Evolutionary conservation across 176 grass and related monocot genomes (phyloP).

Genomic region (Aegilops bicornis): DNA sequence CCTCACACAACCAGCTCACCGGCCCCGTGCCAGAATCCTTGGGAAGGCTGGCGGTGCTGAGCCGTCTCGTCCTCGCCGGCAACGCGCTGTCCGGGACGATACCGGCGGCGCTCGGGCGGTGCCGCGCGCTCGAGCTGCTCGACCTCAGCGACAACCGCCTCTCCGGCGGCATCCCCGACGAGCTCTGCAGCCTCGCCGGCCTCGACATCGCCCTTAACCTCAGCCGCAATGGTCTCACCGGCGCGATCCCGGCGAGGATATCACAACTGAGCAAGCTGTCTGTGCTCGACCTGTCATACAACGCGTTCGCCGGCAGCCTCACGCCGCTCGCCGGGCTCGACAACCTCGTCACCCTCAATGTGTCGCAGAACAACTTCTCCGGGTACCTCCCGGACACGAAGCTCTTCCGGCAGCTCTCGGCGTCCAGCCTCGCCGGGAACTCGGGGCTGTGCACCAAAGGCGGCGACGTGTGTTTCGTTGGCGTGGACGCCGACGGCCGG

Average conservation of each 20-base stretch:
- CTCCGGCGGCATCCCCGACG: conserved; percentile 59
- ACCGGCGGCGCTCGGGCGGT: conserved; percentile 62
- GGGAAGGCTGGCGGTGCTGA: conserved; percentile 46
- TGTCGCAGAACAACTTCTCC: conserved; percentile 95
- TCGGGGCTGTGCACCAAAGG: conserved; percentile 78
- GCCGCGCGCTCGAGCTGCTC: conserved; percentile 65
- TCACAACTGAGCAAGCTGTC: conserved; percentile 73
- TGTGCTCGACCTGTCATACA: conserved; percentile 82
- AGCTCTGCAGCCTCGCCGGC: conserved; percentile 57
- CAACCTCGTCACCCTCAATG: conserved; percentile 87
- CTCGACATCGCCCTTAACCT: conserved; percentile 89
- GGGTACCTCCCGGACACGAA: conserved; percentile 97
- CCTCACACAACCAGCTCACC: conserved; percentile 55
- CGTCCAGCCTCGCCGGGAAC: conserved; percentile 68
- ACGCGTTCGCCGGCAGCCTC: conserved; percentile 59
- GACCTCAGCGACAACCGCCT: conserved; percentile 79
- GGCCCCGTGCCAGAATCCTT: conserved; percentile 48
- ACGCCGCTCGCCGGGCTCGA: conserved; percentile 59
- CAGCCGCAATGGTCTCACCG: conserved; percentile 65
- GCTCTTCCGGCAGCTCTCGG: conserved; percentile 80
- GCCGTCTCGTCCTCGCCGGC: conserved; percentile 58
- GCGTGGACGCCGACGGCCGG: conserved; percentile 47
- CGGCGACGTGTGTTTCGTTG: conserved; percentile 88
- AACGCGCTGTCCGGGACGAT: conserved; percentile 67
- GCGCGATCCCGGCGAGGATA: conserved; percentile 59